Evolutionary conservation across 805 yeast genomes (phyloP), one percentile per base, ranked within the genome.

Genomic region (Ogataea methylovora): DNA sequence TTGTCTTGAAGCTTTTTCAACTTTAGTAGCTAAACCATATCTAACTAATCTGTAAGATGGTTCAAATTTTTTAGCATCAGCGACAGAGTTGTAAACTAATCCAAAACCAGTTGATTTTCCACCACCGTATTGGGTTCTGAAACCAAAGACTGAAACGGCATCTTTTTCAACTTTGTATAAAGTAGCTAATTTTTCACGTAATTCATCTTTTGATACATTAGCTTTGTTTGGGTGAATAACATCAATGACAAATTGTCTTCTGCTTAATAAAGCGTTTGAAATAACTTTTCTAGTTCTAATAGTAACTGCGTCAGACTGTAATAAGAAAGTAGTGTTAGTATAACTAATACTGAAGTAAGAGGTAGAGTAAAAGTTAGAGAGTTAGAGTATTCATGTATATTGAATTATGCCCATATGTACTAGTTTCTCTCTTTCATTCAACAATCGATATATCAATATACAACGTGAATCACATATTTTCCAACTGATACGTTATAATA

Each of bases 101-200:
- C 97, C 99, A 74, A 92, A 92, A 68, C 99, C 99, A 52, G 96
- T 82, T 52, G 98, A 85, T 74, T 85, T 90, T 65, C 97, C 95
- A 73, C 99, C 99, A 85, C 99, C 99, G 71, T 76, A 92, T 73
- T 86, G 94, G 61, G 97, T 92, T 80, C 95, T 84, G 95, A 92
- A 85, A 69, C 97, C 97, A 65, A 92, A 92, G 57, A 90, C 98
- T 51, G 97, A 88, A 46, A 74, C 75, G 51, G 77, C 72, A 56
- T 74, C 80, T 63, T 74, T 74, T 59, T 74, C 80, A 55, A 76
- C 69, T 69, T 74, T 74, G 77, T 74, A 74, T 52, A 71, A 63
- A 54, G 71, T 71, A 53, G 80, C 63, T 57, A 74, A 70, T 48
- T 57, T 61, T 46, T 58, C 97, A 69, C 97, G 86, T 71, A 92